Base-by-base conservation (phyloP, 371 early-diverging fungal genomes). In the Mortierella sp. region DNA sequence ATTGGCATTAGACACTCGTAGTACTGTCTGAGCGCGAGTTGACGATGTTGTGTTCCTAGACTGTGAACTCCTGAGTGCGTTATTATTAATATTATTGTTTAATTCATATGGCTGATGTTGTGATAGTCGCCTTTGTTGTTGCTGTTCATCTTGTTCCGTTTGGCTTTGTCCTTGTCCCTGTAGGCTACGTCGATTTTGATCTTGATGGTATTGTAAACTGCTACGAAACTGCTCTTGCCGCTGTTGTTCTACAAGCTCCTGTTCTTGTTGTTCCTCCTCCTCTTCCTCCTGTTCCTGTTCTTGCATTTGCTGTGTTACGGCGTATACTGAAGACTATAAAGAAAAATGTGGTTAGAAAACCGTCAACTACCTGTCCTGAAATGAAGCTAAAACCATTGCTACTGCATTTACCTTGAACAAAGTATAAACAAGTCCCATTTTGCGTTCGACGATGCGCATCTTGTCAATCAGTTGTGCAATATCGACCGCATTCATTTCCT, bases 341-440 rank as follows among this genome's bases (percentile, higher is more conserved):
- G 37, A 54, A 47, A 8, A 14, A 37, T 40, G 24, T 20, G 35
- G 20, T 22, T 26, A 54, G 58, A 51, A 66, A 18, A 65, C 45
- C 45, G 11, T 43, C 18, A 20, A 35, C 18, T 18, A 11, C 11
- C 11, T 43, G 18, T 8, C 11, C 45, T 43, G 45, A 43, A 43
- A 43, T 55, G 55, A 24, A 16, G n/a, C n/a, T 55, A n/a, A 8
- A n/a, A 28, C 12, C 22, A 22, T 55, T 16, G 24, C 18, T n/a
- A n/a, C 52, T 52, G 26, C 32, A 16, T 57, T 32, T 75, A 75
- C 81, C 63, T 69, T 75, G 66, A 80, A 80, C n/a, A 75, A 51
- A 8, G 81, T 80, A 63, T 75, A 80, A 54, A 80, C 81, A 40
- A 80, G 63, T 22, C 81, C 76, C 81, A 80, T 80, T 63, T 80